A percentile compares a stretch with the other conserved stretches of the same genome.
Evolutionary conservation across 441 rosid genomes (phyloP).

Genomic region (Adansonia grandidieri): DNA sequence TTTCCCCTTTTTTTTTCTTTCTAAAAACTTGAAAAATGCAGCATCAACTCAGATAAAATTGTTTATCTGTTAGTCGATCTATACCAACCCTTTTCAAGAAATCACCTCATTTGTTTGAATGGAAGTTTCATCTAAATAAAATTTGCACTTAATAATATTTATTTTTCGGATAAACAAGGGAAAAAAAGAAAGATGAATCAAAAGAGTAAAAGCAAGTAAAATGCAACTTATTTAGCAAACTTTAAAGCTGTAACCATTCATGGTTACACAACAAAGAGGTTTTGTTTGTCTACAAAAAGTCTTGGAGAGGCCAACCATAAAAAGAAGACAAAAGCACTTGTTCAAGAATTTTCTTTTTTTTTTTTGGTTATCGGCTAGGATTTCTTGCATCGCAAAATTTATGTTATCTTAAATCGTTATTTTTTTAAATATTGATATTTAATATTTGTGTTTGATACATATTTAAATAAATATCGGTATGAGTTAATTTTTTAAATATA

Average conservation of each 20-base stretch:
- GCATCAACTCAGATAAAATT: neutral
- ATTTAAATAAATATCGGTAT: too few species aligned
- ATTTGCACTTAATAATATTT: neutral
- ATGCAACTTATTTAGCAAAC: neutral
- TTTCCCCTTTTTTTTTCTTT: neutral
- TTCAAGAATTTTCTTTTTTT: neutral
- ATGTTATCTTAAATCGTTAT: too few species aligned
- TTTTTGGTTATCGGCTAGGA: neutral
- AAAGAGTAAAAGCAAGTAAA: neutral
- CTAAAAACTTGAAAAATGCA: neutral
- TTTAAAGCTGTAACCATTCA: neutral
- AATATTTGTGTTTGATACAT: too few species aligned
- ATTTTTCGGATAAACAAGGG: neutral
- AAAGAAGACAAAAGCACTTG: neutral
- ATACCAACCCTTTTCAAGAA: neutral
- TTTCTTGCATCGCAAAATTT: neutral
- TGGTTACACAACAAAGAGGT: neutral
- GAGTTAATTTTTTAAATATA: too few species aligned
- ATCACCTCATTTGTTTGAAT: neutral
- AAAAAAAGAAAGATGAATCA: neutral
- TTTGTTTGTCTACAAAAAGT: slow-evolving; percentile 3
- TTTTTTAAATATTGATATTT: too few species aligned
- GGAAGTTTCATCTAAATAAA: neutral
- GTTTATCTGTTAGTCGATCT: neutral
- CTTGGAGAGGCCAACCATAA: neutral